A percentile compares a stretch with the other conserved stretches of the same genome.
Evolutionary conservation across 75 land plant genomes (phyloP).

Genomic region (Pinus tabuliformis): DNA sequence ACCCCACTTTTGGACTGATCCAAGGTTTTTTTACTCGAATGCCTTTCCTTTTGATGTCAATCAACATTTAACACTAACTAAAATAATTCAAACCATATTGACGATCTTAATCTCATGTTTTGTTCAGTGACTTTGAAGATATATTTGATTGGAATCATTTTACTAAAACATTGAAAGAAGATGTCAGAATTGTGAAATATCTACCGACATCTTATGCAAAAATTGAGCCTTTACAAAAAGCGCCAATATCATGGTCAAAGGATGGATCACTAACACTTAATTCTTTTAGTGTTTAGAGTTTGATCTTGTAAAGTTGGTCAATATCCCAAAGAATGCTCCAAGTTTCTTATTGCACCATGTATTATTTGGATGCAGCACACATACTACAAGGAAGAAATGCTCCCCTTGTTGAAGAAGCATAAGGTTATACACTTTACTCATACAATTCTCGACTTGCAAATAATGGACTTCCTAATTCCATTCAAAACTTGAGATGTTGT

Average conservation of each 20-base stretch:
- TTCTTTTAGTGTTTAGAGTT: background rate
- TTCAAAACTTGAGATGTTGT: conserved; percentile 72
- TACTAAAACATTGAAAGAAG: conserved; percentile 62
- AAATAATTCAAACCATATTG: background rate
- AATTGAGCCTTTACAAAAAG: conserved; percentile 57
- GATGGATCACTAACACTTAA: conserved; percentile 19
- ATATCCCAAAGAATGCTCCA: background rate
- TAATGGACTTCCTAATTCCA: conserved; percentile 47
- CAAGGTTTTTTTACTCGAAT: conserved; percentile 47
- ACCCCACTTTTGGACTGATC: conserved; percentile 97
- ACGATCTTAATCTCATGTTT: background rate
- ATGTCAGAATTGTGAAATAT: conserved; percentile 65
- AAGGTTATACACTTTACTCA: conserved; percentile 68
- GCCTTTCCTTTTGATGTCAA: background rate
- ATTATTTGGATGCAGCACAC: conserved; percentile 40
- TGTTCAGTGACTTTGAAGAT: conserved; percentile 81
- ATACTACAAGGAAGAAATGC: conserved; percentile 53
- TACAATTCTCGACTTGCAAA: conserved; percentile 74
- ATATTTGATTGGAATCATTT: conserved; percentile 88
- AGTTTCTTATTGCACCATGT: background rate
- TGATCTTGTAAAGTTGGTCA: background rate
- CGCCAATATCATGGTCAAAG: conserved; percentile 99
- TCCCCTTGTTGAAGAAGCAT: conserved; percentile 43
- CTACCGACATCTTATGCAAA: conserved; percentile 46
- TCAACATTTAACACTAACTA: background rate